Conservation (phyloP, 2,329 filamentous ascomycete species). For the Phialophora chinensis region DNA sequence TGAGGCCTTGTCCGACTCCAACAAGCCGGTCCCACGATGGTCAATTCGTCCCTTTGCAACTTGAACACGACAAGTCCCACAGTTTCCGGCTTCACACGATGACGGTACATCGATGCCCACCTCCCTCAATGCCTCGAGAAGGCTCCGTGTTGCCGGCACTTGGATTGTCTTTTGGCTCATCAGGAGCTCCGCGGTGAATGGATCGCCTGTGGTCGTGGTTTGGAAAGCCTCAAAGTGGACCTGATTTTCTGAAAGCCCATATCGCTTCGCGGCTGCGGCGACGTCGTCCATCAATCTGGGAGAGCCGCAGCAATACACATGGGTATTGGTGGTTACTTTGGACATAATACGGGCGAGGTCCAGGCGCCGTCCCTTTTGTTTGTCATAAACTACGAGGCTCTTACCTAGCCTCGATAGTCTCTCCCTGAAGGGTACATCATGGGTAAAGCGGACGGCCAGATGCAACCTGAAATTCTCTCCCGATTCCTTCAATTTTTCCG, state of each 20-base stretch:
- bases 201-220: constrained; percentile 10
- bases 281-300: constrained; percentile 16
- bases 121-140: constrained; percentile 13
- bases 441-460: constrained; percentile 8
- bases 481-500: constrained; percentile 14
- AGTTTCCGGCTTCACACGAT: constrained; percentile 16
- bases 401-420: constrained; percentile 11
- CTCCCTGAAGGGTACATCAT: constrained; percentile 10
- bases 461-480: constrained; percentile 11
- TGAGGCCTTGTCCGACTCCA: constrained; percentile 14
- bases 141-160: constrained; percentile 4
- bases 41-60: constrained; percentile 16
- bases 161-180: constrained; percentile 12
- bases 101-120: constrained; percentile 15
- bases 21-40: constrained; percentile 15
- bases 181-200: constrained; percentile 13
- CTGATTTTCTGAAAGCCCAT: constrained; percentile 13
- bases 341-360: constrained; percentile 15
- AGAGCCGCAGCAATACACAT: constrained; percentile 14
- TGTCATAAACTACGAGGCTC: constrained; percentile 12
- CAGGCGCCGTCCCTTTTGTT: constrained; percentile 11
- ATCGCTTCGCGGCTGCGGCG: constrained; percentile 11
- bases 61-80: constrained; percentile 15
- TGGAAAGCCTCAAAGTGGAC: constrained; percentile 13
- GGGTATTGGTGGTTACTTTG: constrained; percentile 15